Evolutionary conservation across 257 asterid genomes (phyloP), one percentile per base, ranked within the genome.

Genomic region (Avicennia marina): DNA sequence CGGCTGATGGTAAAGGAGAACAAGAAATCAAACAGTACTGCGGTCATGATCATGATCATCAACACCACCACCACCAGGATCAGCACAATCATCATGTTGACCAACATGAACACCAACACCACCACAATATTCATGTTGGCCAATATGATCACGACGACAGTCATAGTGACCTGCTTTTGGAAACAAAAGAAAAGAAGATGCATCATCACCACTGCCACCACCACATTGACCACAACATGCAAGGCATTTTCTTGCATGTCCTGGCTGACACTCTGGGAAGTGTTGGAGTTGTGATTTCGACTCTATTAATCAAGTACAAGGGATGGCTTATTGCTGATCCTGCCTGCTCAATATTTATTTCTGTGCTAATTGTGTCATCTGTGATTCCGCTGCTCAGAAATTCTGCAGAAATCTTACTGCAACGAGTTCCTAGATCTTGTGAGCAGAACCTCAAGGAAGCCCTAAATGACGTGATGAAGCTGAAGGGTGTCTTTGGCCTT

Each of bases 251-350:
- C 83, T 69, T 93, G 82, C 99, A 93, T 26, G 97, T 93, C 39
- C 61, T 93, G 71, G 99, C 97, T 7, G 99, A 93, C 78, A 93
- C 99, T 3, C 0, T 93, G 82, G 99, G 99, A 46, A 93, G 99
- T 19, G 89, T 93, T 6, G 99, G 99, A 51, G 99, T 93, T 53
- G 96, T 86, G 36, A 70, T 86, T 60, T 79, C 99, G 1, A 89
- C 97, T 44, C 83, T 93, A n/a, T 64, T 93, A 43, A 93, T 89
- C 66, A 65, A 93, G 83, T 89, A 89, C 81, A 89, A 84, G 72
- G 97, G 96, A 49, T 93, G 99, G 97, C 84, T 93, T 8, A 76
- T 84, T 13, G 95, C 99, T n/a, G n/a, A n/a, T n/a, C n/a, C n/a
- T n/a, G n/a, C 96, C 56, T 83, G 96, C 79, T 93, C 99, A 0